Base-by-base conservation (phyloP, 2,329 filamentous ascomycete species). In the Aspergillus tubingensis region DNA sequence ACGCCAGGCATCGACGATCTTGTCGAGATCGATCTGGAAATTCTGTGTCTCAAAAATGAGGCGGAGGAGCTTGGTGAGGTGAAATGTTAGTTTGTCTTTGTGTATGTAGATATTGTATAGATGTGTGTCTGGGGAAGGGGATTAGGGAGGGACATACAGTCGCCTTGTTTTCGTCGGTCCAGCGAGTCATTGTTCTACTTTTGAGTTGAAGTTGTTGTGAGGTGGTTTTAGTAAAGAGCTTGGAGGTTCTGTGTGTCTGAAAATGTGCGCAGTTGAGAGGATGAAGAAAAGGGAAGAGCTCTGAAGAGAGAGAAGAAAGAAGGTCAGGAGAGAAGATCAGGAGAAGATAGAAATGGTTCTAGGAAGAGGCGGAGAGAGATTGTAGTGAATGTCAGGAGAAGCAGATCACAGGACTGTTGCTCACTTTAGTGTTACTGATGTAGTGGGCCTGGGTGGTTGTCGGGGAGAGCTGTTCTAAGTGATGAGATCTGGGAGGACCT, bases 31-130 rank as follows among this genome's bases (percentile, higher is more conserved):
- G 32, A 57, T 49, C 8, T 21, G 27, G 44, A 57, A 41, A 10
- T 21, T 30, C 13, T 57, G 55, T 21, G 55, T 57, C 10, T 57
- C 48, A 36, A 57, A 52, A 8, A 57, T 43, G n/a, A 51, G 32
- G 5, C 36, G 30, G 44, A 49, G 48, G 32, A 57, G 43, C 55
- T 57, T 57, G 47, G n/a, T 19, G 39, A 8, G 30, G 30, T 5
- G 32, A 13, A 36, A 5, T 36, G 39, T 43, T 43, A 43, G 39
- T 10, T 43, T 19, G 39, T 15, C 1, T 4, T 5, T 43, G n/a
- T 19, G n/a, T 8, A 10, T 54, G 1, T 5, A 15, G 3, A 5
- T 10, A 27, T 19, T 19, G 30, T 21, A 36, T 19, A 2, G 6
- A 32, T 38, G 13, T 19, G 36, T 43, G 8, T 10, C 2, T 43